Evolutionary conservation across 164 flowering plant genomes (phyloP), one percentile per base, ranked within the genome.

Genomic region (Euptelea pleiosperma): DNA sequence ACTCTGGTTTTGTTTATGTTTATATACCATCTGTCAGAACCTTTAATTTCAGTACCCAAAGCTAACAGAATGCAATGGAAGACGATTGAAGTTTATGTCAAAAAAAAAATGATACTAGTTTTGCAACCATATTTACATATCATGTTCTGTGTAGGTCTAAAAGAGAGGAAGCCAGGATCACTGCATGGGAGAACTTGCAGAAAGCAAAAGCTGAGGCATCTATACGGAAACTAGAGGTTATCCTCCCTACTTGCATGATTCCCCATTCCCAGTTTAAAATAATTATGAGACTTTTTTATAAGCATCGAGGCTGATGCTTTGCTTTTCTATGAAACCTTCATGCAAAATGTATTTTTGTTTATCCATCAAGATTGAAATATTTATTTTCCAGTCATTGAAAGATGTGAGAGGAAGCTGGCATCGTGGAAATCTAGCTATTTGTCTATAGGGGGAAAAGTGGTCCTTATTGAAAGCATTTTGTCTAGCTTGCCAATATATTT

Each of bases 121-220:
- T n/a, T 8, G 30, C 9, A 2, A 4, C 19, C 18, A 12, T 53
- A 0, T 28, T 21, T 18, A 57, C 3, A 25, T 14, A 16, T 60
- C 29, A 10, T 60, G 25, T 19, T 16, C 52, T 45, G 15, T 44
- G 48, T 78, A 94, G 99, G 79, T 63, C 62, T 30, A 77, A 77
- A 65, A 79, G 90, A 74, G 99, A 91, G 71, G 96, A 94, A 76
- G 96, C 96, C 8, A 94, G 71, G 73, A 91, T 94, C 58, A 75
- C 77, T 46, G 95, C 99, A 7, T 94, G 99, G 99, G 97, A 94
- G 74, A 94, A 91, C 66, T 75, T 91, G 72, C 97, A 94, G 79
- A 94, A 83, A 70, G 99, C 96, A 58, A 91, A 94, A 73, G 98
- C 99, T 49, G 98, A 91, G 77, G 90, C 96, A 52, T 86, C 88